A percentile compares a stretch with the other conserved stretches of the same genome.
Conservation (phyloP, 164 flowering plant genomes). For the Tetrastigma voinierianum region DNA sequence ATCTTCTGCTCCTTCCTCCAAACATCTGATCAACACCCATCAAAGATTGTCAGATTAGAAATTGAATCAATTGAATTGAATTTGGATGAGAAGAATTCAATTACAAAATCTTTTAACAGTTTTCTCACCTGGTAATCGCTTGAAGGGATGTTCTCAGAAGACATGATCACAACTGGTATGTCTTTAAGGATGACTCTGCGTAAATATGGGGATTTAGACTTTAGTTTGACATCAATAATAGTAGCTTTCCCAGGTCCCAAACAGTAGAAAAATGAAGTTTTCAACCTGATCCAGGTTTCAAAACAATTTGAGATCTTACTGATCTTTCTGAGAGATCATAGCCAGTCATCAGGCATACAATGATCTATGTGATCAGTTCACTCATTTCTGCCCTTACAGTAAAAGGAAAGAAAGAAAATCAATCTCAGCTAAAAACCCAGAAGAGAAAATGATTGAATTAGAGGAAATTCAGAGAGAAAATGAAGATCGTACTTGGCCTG, state of each 20-base stretch:
- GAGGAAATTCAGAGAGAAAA: too few species aligned
- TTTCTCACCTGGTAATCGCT: conserved; percentile 32
- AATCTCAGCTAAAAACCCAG: too few species aligned
- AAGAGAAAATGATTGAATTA: too few species aligned
- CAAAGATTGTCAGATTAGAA: too few species aligned
- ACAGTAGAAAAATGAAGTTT: too few species aligned
- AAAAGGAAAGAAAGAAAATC: neutral
- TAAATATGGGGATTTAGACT: too few species aligned
- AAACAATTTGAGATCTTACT: neutral
- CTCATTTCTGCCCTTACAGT: conserved; percentile 35
- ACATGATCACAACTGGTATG: conserved; percentile 44
- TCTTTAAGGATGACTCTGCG: conserved; percentile 44
- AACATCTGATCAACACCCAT: conserved; percentile 25
- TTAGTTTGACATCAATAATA: too few species aligned
- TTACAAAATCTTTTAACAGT: neutral
- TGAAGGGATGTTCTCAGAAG: conserved; percentile 42
- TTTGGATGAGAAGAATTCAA: neutral
- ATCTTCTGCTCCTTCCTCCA: conserved; percentile 50
- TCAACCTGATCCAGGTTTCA: too few species aligned
- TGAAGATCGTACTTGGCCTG: too few species aligned
- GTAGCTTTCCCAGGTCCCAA: too few species aligned
- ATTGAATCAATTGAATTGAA: too few species aligned
- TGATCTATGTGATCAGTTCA: conserved; percentile 56
- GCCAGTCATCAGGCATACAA: conserved; percentile 58
- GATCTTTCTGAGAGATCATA: conserved; percentile 18